Conservation (phyloP, 768 basidiomycete genomes). For the Lactarius hatsudake region DNA sequence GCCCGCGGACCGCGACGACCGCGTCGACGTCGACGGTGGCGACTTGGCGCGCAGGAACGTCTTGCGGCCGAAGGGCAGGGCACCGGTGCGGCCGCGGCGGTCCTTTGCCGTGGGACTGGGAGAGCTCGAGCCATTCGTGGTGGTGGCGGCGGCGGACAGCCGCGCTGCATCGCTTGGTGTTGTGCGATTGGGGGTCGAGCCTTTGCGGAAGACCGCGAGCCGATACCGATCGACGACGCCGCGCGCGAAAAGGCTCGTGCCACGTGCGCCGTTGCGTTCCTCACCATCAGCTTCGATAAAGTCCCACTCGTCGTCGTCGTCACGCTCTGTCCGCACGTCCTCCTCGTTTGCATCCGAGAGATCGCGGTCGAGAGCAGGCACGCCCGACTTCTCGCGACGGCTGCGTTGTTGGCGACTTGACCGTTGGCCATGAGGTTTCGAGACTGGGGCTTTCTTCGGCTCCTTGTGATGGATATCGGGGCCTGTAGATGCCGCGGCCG, state of each 20-base stretch:
- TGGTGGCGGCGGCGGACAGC: conserved; percentile 27
- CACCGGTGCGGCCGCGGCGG: conserved; percentile 65
- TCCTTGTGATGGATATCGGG: conserved; percentile 25
- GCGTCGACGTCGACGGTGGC: conserved; percentile 48
- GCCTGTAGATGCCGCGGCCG: conserved; percentile 20
- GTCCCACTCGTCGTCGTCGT: conserved; percentile 88
- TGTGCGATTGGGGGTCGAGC: conserved; percentile 58
- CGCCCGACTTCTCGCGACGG: conserved; percentile 79
- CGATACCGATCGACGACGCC: conserved; percentile 88
- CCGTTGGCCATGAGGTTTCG: conserved; percentile 28
- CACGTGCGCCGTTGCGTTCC: conserved; percentile 77
- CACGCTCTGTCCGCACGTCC: conserved; percentile 42
- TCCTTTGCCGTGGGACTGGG: conserved; percentile 51
- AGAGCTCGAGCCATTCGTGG: conserved; percentile 40
- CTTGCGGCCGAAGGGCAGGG: conserved; percentile 68
- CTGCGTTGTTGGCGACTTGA: conserved; percentile 34
- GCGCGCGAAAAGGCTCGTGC: conserved; percentile 81
- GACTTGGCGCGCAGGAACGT: conserved; percentile 75
- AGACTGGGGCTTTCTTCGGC: conserved; percentile 14
- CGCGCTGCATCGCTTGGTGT: conserved; percentile 48
- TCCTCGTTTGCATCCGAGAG: conserved; percentile 53
- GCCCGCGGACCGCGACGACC: conserved; percentile 34
- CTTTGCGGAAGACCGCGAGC: conserved; percentile 81
- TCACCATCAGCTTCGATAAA: conserved; percentile 79
- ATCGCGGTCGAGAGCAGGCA: conserved; percentile 74